Evolutionary conservation across 2,329 filamentous ascomycete genomes (phyloP).

Genomic region (Aspergillus cejpii): DNA sequence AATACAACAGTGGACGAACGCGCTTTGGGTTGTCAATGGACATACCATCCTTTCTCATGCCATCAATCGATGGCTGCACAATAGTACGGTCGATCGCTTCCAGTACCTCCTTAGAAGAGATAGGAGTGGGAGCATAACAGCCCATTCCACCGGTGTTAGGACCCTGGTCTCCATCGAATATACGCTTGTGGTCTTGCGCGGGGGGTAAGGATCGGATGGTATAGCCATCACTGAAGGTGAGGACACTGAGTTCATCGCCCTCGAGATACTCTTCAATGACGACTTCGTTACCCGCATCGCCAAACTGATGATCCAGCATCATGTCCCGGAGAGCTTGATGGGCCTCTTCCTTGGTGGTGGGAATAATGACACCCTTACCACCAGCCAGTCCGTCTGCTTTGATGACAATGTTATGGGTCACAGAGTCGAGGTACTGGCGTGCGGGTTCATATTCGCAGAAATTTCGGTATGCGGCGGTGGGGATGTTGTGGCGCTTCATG

Average conservation of each 20-base stretch:
- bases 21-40: slow-evolving; percentile 57
- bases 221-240: slow-evolving; percentile 86
- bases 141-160: slow-evolving; percentile 98
- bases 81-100: slow-evolving; percentile 72
- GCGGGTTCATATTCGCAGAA: slow-evolving; percentile 72
- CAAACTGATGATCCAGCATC: slow-evolving; percentile 84
- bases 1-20: slow-evolving; percentile 52
- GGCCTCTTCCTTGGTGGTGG: slow-evolving; percentile 73
- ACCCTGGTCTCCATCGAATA: slow-evolving; percentile 81
- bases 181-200: slow-evolving; percentile 94
- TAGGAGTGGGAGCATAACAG: slow-evolving; percentile 85
- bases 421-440: slow-evolving; percentile 62
- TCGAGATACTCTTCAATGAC: slow-evolving; percentile 92
- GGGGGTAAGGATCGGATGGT: slow-evolving; percentile 76
- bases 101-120: slow-evolving; percentile 67
- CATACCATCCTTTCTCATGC: slow-evolving; percentile 70
- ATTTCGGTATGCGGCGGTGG: slow-evolving; percentile 85
- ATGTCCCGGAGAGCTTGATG: slow-evolving; percentile 75
- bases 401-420: slow-evolving; percentile 74
- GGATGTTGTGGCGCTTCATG: slow-evolving; percentile 84
- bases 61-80: slow-evolving; percentile 81
- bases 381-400: slow-evolving; percentile 89
- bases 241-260: slow-evolving; percentile 84
- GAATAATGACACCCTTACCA: slow-evolving; percentile 92
- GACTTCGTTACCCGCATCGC: slow-evolving; percentile 77